Conservation (phyloP, 345 rosid genomes). For the Citrus maxima region DNA sequence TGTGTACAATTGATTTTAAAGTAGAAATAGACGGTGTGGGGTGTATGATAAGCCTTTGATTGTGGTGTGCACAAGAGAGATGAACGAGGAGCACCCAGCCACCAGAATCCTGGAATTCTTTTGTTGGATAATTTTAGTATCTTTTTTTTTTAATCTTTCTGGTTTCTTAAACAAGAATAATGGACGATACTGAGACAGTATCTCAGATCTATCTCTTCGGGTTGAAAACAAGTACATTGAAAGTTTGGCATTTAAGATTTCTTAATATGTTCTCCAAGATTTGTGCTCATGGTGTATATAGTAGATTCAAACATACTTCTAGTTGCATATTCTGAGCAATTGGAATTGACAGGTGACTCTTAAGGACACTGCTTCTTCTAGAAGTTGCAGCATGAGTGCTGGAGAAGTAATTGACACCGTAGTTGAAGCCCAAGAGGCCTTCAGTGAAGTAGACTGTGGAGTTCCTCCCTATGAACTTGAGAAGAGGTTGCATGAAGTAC, state of each 20-base stretch:
- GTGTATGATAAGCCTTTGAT: neutral
- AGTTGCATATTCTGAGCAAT: neutral
- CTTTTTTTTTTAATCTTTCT: neutral
- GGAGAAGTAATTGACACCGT: conserved; percentile 38
- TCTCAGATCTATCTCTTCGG: neutral
- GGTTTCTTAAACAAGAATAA: neutral
- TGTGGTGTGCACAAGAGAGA: neutral
- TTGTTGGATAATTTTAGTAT: neutral
- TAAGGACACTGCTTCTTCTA: conserved; percentile 14
- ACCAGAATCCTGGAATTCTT: neutral
- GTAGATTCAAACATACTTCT: neutral
- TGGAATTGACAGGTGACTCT: conserved; percentile 22
- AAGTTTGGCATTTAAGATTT: neutral
- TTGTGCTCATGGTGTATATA: neutral
- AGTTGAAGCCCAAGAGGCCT: conserved; percentile 17
- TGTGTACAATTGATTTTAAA: neutral
- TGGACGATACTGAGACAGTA: neutral
- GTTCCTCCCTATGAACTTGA: conserved; percentile 66
- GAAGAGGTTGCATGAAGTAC: conserved; percentile 60
- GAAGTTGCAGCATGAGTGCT: conserved; percentile 18
- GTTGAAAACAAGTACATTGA: neutral
- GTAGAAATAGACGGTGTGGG: neutral
- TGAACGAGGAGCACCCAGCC: neutral
- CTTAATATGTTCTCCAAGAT: neutral
- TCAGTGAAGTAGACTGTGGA: conserved; percentile 26